These are phyloP conservation scores for Nitzschia palea DNA, from an alignment of 108 stramenopile genomes.

Conservation along the genomic window DNA sequence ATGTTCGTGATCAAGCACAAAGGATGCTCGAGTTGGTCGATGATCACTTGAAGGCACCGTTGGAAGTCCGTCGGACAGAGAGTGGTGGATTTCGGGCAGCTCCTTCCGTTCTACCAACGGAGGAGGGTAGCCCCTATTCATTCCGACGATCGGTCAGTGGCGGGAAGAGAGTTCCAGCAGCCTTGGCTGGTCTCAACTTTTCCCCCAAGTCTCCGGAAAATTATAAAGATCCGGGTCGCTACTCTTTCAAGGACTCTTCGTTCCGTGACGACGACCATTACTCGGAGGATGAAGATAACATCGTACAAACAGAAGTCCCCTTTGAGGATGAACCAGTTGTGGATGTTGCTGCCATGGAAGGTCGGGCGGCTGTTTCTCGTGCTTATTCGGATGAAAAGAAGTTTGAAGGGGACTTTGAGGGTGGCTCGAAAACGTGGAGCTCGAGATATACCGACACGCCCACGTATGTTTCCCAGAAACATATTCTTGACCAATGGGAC, in stretches of 20 bases:
- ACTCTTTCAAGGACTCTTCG: conserved; percentile 27
- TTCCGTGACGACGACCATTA: conserved; percentile 30
- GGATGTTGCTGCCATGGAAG: conserved; percentile 21
- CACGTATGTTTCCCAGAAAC: conserved; percentile 1
- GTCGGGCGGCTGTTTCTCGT: conserved; percentile 16
- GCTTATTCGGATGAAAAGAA: neutral
- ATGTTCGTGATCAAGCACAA: conserved; percentile 32
- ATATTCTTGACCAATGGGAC: conserved; percentile 33
- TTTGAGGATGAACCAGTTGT: conserved; percentile 26
- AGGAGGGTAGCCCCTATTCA: conserved; percentile 8
- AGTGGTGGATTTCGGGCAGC: conserved; percentile 33
- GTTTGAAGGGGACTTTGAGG: conserved; percentile 30
- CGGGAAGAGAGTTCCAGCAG: conserved; percentile 35
- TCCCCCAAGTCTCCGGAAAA: neutral
- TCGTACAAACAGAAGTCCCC: conserved; percentile 6
- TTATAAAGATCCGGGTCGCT: conserved; percentile 13
- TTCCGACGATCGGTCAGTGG: conserved; percentile 15
- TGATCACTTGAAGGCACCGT: conserved; percentile 20
- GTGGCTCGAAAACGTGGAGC: conserved; percentile 43
- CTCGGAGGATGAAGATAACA: conserved; percentile 29
- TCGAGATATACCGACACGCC: conserved; percentile 54
- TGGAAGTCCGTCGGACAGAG: conserved; percentile 29
- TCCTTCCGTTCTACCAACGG: neutral
- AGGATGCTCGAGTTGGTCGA: conserved; percentile 38
- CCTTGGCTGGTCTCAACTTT: conserved; percentile 35